Evolutionary conservation across 2,329 filamentous ascomycete species (phyloP).

Genomic region (Pestalotiopsis sp.): DNA sequence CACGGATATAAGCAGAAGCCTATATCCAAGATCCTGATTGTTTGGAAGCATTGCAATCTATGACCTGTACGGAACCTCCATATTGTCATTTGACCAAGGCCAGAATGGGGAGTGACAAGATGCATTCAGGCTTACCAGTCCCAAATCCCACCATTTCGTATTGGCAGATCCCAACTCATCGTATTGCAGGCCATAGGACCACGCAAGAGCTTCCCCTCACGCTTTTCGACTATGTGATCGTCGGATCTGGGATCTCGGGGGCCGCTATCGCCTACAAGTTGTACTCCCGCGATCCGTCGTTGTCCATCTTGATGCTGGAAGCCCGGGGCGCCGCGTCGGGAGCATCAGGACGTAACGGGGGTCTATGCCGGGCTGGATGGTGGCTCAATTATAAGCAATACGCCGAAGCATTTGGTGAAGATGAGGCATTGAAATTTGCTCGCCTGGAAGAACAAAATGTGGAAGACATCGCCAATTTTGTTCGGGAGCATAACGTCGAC

Average conservation of each 20-base stretch:
- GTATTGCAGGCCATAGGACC: constrained; percentile 29
- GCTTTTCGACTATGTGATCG: constrained; percentile 8
- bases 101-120: constrained; percentile 12
- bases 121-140: constrained; percentile 25
- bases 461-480: constrained; percentile 19
- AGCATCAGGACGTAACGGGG: constrained; percentile 39
- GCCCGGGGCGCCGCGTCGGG: constrained; percentile 35
- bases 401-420: constrained; percentile 21
- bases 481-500: constrained; percentile 18
- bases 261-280: constrained; percentile 13
- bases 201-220: constrained; percentile 19
- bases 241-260: constrained; percentile 13
- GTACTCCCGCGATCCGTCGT: constrained; percentile 21
- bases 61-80: neutral
- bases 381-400: constrained; percentile 22
- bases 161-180: constrained; percentile 34
- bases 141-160: constrained; percentile 32
- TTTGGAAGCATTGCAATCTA: neutral
- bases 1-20: neutral
- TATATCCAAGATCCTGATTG: neutral
- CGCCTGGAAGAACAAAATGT: constrained; percentile 25
- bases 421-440: constrained; percentile 25
- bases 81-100: no score
- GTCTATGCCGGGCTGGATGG: constrained; percentile 32
- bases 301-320: constrained; percentile 34